phyloP scores from a whole-genome alignment of 768 basidiomycete species.

The Mycena galopus region DNA sequence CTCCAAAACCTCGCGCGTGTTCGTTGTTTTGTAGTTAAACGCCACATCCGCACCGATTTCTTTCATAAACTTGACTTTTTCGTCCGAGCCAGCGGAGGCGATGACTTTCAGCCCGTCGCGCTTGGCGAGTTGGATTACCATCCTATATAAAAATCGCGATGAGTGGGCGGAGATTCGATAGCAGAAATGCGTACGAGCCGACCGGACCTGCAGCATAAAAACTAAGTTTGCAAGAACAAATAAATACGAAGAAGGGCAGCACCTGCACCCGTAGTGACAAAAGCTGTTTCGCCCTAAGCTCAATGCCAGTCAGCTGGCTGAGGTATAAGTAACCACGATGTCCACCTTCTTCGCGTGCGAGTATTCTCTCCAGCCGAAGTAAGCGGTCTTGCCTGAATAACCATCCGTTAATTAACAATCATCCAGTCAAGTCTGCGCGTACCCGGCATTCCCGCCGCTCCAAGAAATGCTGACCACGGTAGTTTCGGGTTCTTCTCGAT shows the following conservation, averaged over 20 bases:
- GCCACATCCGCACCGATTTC: too few relatives aligned
- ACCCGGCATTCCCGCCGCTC: slow-evolving; percentile 69
- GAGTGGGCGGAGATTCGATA: background rate
- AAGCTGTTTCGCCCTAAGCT: slow-evolving; percentile 2
- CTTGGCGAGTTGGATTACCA: slow-evolving; percentile 67
- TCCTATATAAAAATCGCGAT: slow-evolving; percentile 37
- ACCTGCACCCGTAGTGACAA: slow-evolving; percentile 9
- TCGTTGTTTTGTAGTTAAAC: too few relatives aligned
- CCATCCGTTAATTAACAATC: background rate
- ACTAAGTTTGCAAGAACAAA: too few relatives aligned
- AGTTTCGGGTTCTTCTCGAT: slow-evolving; percentile 1
- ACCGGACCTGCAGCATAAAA: background rate
- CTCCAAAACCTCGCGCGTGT: slow-evolving; percentile 62
- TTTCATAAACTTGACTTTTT: slow-evolving; percentile 75
- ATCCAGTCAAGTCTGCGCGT: slow-evolving; percentile 13
- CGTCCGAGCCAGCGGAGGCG: slow-evolving; percentile 76
- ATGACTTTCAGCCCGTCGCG: slow-evolving; percentile 71
- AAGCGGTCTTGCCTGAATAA: slow-evolving; percentile 42
- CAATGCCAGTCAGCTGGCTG: background rate
- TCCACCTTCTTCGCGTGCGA: slow-evolving; percentile 31
- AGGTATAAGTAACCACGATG: background rate
- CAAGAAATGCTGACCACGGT: slow-evolving; percentile 51
- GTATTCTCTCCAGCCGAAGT: slow-evolving; percentile 41
- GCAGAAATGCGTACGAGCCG: background rate
- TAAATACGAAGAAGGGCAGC: background rate